phyloP scores from a whole-genome alignment of 768 basidiomycete genomes.

The Hemileccinum rubropunctum region DNA sequence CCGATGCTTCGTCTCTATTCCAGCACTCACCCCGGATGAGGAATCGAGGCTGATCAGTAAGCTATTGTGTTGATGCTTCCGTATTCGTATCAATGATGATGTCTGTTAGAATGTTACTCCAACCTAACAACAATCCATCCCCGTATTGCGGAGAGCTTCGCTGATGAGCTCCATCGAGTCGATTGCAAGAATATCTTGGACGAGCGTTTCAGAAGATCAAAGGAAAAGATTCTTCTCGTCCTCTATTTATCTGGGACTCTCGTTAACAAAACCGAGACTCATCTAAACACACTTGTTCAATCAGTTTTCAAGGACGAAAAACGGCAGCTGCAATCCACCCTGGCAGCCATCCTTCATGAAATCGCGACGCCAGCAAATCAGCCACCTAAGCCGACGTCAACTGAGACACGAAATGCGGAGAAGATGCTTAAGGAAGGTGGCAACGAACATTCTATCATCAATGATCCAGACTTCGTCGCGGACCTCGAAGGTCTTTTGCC shows the following conservation, averaged over 20 bases:
- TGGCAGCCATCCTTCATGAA: slow-evolving; percentile 18
- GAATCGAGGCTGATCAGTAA: slow-evolving; percentile 12
- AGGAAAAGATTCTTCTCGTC: slow-evolving; percentile 22
- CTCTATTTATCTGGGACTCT: slow-evolving; percentile 16
- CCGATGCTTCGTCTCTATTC: slow-evolving; percentile 11
- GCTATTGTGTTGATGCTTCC: neutral
- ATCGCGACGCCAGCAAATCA: neutral
- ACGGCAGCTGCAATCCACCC: slow-evolving; percentile 6
- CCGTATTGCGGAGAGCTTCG: slow-evolving; percentile 14
- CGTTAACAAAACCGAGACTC: slow-evolving; percentile 11
- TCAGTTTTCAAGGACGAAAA: slow-evolving; percentile 15
- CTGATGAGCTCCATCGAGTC: slow-evolving; percentile 16
- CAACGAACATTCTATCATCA: slow-evolving; percentile 17
- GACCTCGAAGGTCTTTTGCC: slow-evolving; percentile 17
- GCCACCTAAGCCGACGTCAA: slow-evolving; percentile 7
- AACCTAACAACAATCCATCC: slow-evolving; percentile 16
- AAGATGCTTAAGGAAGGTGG: slow-evolving; percentile 22
- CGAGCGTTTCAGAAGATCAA: slow-evolving; percentile 20
- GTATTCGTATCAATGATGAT: neutral
- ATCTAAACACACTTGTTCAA: slow-evolving; percentile 11
- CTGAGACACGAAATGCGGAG: slow-evolving; percentile 13
- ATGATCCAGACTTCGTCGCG: slow-evolving; percentile 20
- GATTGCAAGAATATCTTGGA: slow-evolving; percentile 16
- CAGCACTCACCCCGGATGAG: slow-evolving; percentile 14
- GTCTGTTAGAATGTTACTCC: slow-evolving; percentile 16